These are phyloP conservation scores for Eucommia ulmoides DNA, from an alignment of 257 asterid species.

Conservation along the genomic window DNA sequence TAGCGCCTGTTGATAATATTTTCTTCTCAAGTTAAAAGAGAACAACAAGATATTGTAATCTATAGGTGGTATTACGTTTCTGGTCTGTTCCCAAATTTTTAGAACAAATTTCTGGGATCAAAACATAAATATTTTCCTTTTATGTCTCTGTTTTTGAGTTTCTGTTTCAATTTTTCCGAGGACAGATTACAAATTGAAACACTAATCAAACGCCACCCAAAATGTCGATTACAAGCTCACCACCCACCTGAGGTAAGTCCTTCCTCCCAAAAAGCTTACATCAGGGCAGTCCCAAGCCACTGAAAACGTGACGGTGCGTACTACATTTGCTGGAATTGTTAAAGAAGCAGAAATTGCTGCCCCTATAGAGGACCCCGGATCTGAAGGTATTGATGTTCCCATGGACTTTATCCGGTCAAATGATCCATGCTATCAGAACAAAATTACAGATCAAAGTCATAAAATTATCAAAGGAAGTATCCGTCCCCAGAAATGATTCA, in stretches of 20 bases:
- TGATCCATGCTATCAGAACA: slow-evolving; percentile 68
- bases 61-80: no score
- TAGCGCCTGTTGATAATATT: slow-evolving; percentile 60
- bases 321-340: slow-evolving; percentile 53
- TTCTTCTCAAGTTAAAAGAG: slow-evolving; percentile 14
- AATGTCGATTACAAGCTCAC: slow-evolving; percentile 12
- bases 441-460: slow-evolving; percentile 21
- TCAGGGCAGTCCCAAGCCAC: slow-evolving; percentile 94
- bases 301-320: slow-evolving; percentile 58
- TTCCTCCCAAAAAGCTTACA: slow-evolving; percentile 60
- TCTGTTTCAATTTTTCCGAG: no score
- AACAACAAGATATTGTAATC: slow-evolving; percentile 7
- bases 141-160: no score
- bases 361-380: slow-evolving; percentile 65
- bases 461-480: slow-evolving; percentile 16
- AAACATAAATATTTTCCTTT: no score
- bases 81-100: no score
- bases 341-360: slow-evolving; percentile 90
- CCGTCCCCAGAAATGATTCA: no score
- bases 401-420: slow-evolving; percentile 62
- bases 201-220: no score
- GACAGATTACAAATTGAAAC: no score
- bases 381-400: slow-evolving; percentile 67
- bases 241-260: slow-evolving; percentile 81
- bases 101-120: no score